A percentile compares a stretch with the other conserved stretches of the same genome.
Evolutionary conservation across 257 asterid genomes (phyloP).

Genomic region (Solanum appendiculatum): DNA sequence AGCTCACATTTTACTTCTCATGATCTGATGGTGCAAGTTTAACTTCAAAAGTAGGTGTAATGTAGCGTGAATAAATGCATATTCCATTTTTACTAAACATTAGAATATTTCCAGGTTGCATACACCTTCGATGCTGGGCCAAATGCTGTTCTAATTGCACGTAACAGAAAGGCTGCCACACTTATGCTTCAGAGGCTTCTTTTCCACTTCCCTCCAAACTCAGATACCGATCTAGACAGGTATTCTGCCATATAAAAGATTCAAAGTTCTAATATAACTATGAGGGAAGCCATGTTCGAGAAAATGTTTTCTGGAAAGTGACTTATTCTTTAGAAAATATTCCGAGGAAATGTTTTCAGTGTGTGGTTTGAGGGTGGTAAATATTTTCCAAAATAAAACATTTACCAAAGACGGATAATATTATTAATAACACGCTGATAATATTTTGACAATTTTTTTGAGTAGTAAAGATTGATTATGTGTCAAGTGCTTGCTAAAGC

Average conservation of each 20-base stretch:
- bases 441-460: too few relatives aligned
- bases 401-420: not conserved
- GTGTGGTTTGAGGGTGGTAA: not conserved
- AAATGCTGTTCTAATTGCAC: slow-evolving; percentile 81
- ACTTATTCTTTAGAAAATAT: not conserved
- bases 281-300: not conserved
- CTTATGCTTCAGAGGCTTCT: slow-evolving; percentile 66
- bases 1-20: not conserved
- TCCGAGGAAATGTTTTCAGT: not conserved
- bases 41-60: not conserved
- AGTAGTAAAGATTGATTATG: not conserved
- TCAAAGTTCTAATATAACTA: not conserved
- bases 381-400: not conserved
- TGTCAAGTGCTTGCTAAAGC: not conserved
- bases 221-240: slow-evolving; percentile 79
- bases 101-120: slow-evolving; percentile 47
- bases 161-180: slow-evolving; percentile 63
- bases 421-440: not conserved
- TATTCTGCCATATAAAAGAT: not conserved
- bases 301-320: not conserved
- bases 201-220: slow-evolving; percentile 69
- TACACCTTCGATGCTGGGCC: slow-evolving; percentile 98
- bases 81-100: not conserved
- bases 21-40: not conserved
- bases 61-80: not conserved